Conservation (phyloP, 2,329 filamentous ascomycete species). For the Xylaria sp. region DNA sequence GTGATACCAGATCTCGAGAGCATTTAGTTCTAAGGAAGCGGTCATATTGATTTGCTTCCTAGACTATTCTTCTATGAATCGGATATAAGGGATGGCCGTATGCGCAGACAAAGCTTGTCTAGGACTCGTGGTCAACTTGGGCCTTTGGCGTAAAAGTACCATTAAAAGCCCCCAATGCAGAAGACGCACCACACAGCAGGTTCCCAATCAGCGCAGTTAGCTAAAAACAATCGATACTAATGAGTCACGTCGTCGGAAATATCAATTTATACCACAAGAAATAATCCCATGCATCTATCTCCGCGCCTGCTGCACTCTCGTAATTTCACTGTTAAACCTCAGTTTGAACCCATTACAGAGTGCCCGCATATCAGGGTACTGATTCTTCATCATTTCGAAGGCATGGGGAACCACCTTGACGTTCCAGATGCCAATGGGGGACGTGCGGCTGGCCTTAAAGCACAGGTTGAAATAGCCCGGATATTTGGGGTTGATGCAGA, state of each 20-base stretch:
- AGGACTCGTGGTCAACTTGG: too few relatives aligned
- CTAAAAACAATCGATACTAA: background rate
- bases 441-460: conserved; percentile 87
- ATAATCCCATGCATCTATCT: conserved; percentile 23
- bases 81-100: too few relatives aligned
- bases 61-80: background rate
- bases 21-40: background rate
- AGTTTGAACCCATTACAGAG: conserved; percentile 98
- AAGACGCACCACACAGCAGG: background rate
- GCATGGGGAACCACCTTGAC: conserved; percentile 93
- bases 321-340: conserved; percentile 70
- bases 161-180: too few relatives aligned
- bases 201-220: background rate
- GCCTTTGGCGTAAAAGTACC: too few relatives aligned
- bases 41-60: background rate
- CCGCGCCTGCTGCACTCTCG: conserved; percentile 59
- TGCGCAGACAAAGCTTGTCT: too few relatives aligned
- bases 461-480: conserved; percentile 95
- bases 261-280: background rate
- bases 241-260: background rate
- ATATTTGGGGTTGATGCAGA: conserved; percentile 91
- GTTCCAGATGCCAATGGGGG: conserved; percentile 76
- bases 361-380: conserved; percentile 93
- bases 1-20: background rate
- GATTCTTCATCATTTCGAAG: conserved; percentile 85